A percentile compares a stretch with the other conserved stretches of the same genome.
Evolutionary conservation across 1,284 basidiomycete species (phyloP).

Genomic region (Cryptococcus sp.): DNA sequence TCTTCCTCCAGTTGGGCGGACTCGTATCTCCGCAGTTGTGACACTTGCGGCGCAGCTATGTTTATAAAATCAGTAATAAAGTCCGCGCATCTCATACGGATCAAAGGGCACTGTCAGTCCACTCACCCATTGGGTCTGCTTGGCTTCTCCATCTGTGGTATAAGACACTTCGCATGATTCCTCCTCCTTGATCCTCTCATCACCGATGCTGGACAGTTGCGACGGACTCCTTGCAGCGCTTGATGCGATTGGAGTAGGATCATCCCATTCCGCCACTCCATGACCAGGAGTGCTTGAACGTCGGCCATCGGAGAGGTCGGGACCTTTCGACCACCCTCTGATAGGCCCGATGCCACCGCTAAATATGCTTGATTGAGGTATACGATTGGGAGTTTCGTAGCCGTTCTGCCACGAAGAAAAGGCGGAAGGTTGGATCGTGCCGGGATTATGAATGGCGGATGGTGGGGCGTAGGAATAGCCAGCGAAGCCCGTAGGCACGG

Average conservation of each 20-base stretch:
- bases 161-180: neutral
- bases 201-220: neutral
- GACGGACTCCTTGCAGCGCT: neutral
- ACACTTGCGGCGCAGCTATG: neutral
- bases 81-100: neutral
- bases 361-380: neutral
- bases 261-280: neutral
- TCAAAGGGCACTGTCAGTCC: neutral
- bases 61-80: neutral
- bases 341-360: neutral
- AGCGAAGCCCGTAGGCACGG: neutral
- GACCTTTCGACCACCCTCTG: neutral
- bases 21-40: neutral
- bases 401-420: neutral
- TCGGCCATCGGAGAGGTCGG: neutral
- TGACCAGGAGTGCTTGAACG: neutral
- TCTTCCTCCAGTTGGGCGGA: constrained; percentile 4
- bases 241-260: neutral
- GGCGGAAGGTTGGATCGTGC: neutral
- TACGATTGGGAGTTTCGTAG: neutral
- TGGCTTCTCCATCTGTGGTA: constrained; percentile 3
- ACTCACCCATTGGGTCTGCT: constrained; percentile 4
- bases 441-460: neutral
- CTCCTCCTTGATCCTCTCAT: neutral
- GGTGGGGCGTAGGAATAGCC: neutral